A percentile compares a stretch with the other conserved stretches of the same genome.
Conservation (phyloP, 192 early-diverging fungal genomes). For the Geranomyces michiganensis region DNA sequence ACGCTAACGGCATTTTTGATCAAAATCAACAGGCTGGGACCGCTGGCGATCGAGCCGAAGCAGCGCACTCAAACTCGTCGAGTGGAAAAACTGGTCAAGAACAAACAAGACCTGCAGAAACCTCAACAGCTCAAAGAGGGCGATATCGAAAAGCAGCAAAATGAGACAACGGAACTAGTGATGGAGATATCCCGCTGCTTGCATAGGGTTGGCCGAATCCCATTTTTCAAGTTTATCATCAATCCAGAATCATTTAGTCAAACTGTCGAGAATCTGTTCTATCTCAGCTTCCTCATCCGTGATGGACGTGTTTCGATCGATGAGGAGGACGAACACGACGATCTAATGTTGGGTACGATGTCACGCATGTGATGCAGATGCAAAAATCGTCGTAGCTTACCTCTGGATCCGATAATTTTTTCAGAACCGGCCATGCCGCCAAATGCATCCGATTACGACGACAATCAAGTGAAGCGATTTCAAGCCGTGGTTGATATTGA, state of each 20-base stretch:
- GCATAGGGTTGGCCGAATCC: slow-evolving; percentile 47
- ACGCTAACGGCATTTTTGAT: too few species aligned
- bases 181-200: slow-evolving; percentile 65
- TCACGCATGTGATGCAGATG: background rate
- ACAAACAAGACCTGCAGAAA: slow-evolving; percentile 31
- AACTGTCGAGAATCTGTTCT: slow-evolving; percentile 94
- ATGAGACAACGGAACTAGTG: slow-evolving; percentile 88
- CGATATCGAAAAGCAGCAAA: slow-evolving; percentile 79
- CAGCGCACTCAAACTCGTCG: slow-evolving; percentile 31
- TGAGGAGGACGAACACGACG: slow-evolving; percentile 54
- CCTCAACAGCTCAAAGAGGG: slow-evolving; percentile 57
- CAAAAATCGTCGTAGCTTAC: too few species aligned
- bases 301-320: slow-evolving; percentile 81
- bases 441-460: background rate
- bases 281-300: slow-evolving; percentile 91
- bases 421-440: slow-evolving; percentile 10
- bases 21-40: slow-evolving; percentile 63
- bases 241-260: slow-evolving; percentile 92
- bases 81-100: slow-evolving; percentile 23
- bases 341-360: slow-evolving; percentile 70
- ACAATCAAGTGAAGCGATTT: slow-evolving; percentile 12
- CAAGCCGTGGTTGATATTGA: slow-evolving; percentile 28
- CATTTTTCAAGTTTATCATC: slow-evolving; percentile 81
- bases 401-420: background rate
- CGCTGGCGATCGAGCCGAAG: slow-evolving; percentile 67